Percentiles rank a stretch among this genome's conserved stretches.
Conservation (phyloP, 2,329 filamentous ascomycete species). For the Talaromyces rugulosus region DNA sequence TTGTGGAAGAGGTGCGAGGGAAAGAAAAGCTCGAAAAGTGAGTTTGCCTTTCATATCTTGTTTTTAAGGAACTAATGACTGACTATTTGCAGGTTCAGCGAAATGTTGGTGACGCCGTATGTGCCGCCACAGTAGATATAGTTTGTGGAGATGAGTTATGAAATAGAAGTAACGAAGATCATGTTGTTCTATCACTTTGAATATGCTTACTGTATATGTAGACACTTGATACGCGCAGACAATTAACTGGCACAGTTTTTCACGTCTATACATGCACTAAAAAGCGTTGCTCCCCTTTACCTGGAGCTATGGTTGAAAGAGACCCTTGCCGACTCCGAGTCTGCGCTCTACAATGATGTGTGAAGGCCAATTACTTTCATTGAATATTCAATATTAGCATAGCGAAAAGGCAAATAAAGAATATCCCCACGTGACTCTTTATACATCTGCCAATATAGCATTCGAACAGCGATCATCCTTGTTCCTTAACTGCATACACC, state of each 20-base stretch:
- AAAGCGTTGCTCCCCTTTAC: neutral
- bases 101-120: slow-evolving; percentile 49
- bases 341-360: too few relatives aligned
- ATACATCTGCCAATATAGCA: too few relatives aligned
- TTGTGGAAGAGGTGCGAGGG: slow-evolving; percentile 92
- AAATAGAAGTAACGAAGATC: slow-evolving; percentile 12
- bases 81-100: slow-evolving; percentile 38
- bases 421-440: too few relatives aligned
- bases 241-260: neutral
- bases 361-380: too few relatives aligned
- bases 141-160: slow-evolving; percentile 6
- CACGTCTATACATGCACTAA: too few relatives aligned
- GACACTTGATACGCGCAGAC: neutral
- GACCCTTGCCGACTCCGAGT: too few relatives aligned
- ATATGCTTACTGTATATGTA: neutral
- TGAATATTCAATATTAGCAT: too few relatives aligned
- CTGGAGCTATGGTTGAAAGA: too few relatives aligned
- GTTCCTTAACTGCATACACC: too few relatives aligned
- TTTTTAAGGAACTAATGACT: slow-evolving; percentile 12
- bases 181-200: neutral
- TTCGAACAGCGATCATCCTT: too few relatives aligned
- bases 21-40: slow-evolving; percentile 88
- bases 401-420: too few relatives aligned
- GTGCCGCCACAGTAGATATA: slow-evolving; percentile 32
- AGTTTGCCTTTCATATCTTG: slow-evolving; percentile 19